These are phyloP conservation scores for Pseudoscleropodium purum DNA, from an alignment of 225 moss, liverwort and hornwort genomes.

Conservation along the genomic window DNA sequence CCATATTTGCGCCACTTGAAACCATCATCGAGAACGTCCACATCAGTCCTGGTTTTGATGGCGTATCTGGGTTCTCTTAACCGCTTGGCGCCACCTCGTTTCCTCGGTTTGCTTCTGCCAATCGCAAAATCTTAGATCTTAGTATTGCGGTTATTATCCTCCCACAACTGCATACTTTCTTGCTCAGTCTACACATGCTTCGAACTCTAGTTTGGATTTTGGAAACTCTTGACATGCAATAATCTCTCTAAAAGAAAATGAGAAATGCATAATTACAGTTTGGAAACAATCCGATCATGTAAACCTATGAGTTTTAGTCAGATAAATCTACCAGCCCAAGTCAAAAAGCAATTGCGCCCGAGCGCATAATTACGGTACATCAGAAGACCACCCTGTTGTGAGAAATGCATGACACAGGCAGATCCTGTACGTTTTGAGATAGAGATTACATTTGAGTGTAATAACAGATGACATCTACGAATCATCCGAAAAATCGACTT, in stretches of 20 bases:
- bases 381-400: not conserved
- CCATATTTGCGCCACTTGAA: conserved; percentile 64
- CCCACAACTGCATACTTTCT: not conserved
- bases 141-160: not conserved
- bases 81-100: conserved; percentile 48
- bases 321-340: not conserved
- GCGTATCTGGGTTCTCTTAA: conserved; percentile 48
- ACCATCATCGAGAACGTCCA: conserved; percentile 53
- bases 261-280: not conserved
- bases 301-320: not conserved
- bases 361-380: not conserved
- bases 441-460: not conserved
- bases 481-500: not conserved
- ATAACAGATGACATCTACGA: not conserved
- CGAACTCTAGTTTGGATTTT: not conserved
- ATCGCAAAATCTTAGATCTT: not conserved
- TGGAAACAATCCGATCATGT: not conserved
- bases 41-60: conserved; percentile 51
- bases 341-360: not conserved
- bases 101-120: conserved; percentile 42
- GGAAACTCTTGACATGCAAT: not conserved
- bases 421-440: not conserved
- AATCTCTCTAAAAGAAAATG: not conserved
- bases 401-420: not conserved
- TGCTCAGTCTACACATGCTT: not conserved